phyloP scores from a whole-genome alignment of 129 eudicot species.

The Artemisia argyi region DNA sequence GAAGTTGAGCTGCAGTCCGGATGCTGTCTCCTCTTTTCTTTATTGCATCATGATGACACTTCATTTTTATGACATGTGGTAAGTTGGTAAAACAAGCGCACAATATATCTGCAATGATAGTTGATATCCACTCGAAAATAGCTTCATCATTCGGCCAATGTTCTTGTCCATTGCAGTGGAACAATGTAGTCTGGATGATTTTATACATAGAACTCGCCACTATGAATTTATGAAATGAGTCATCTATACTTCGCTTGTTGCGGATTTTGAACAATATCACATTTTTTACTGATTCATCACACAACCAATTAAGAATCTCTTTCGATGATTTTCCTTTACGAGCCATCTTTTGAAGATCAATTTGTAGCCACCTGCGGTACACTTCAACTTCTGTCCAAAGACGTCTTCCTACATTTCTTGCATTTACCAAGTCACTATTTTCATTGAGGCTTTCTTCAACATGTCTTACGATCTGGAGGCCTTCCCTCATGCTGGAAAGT shows the following conservation, averaged over 20 bases:
- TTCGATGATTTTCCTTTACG: slow-evolving; percentile 23
- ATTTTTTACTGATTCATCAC: slow-evolving; percentile 21
- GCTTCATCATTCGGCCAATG: slow-evolving; percentile 4
- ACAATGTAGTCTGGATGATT: slow-evolving; percentile 31
- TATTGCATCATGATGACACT: slow-evolving; percentile 32
- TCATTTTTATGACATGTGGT: slow-evolving; percentile 28
- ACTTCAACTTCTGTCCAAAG: slow-evolving; percentile 37
- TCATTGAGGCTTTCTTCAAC: slow-evolving; percentile 30
- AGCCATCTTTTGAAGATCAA: slow-evolving; percentile 31
- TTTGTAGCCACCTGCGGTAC: slow-evolving; percentile 35
- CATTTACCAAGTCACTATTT: background rate
- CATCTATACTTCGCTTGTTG: slow-evolving; percentile 8
- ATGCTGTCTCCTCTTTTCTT: slow-evolving; percentile 38
- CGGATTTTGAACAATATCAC: slow-evolving; percentile 17
- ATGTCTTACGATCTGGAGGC: slow-evolving; percentile 20
- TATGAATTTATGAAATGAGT: slow-evolving; percentile 18
- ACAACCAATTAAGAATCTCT: slow-evolving; percentile 27
- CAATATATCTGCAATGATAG: slow-evolving; percentile 34
- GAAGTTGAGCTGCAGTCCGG: slow-evolving; percentile 30
- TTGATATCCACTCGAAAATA: slow-evolving; percentile 23
- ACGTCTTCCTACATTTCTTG: slow-evolving; percentile 29
- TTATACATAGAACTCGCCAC: slow-evolving; percentile 47
- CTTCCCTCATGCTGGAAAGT: slow-evolving; percentile 31
- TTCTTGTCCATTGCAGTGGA: background rate
- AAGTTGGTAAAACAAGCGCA: slow-evolving; percentile 41